Percentiles rank a stretch among this genome's conserved stretches.
Evolutionary conservation across 208 protist genomes (phyloP).

Genomic region (Leishmania lainsoni): DNA sequence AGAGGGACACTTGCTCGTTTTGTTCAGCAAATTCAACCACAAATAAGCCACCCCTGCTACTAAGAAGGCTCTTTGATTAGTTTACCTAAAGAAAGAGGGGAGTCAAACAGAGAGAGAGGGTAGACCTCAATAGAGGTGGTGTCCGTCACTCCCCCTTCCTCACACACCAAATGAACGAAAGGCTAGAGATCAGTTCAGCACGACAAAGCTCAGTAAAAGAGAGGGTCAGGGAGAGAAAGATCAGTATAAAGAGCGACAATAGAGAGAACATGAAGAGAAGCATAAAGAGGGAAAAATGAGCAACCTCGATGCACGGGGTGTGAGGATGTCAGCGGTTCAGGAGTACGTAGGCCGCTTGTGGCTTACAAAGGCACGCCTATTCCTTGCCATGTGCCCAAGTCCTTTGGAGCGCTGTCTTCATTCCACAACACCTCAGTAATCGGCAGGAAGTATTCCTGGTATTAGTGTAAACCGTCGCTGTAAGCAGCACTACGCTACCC

Average conservation of each 20-base stretch:
- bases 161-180: not conserved
- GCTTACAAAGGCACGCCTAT: not conserved
- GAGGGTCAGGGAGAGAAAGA: not conserved
- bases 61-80: not conserved
- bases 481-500: not conserved
- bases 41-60: not conserved
- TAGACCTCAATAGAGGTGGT: not conserved
- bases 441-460: not conserved
- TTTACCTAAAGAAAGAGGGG: not conserved
- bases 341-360: not conserved
- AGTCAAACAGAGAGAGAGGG: not conserved
- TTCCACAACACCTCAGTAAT: not conserved
- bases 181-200: not conserved
- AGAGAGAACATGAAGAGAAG: not conserved
- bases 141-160: not conserved
- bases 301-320: not conserved
- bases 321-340: not conserved
- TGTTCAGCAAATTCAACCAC: not conserved
- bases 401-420: not conserved
- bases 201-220: not conserved
- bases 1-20: not conserved
- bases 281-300: not conserved
- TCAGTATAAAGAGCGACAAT: not conserved
- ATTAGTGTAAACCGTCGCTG: not conserved
- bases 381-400: not conserved